Base-by-base conservation (phyloP, 768 basidiomycete species). In the Trichaptum fuscoviolaceum region DNA sequence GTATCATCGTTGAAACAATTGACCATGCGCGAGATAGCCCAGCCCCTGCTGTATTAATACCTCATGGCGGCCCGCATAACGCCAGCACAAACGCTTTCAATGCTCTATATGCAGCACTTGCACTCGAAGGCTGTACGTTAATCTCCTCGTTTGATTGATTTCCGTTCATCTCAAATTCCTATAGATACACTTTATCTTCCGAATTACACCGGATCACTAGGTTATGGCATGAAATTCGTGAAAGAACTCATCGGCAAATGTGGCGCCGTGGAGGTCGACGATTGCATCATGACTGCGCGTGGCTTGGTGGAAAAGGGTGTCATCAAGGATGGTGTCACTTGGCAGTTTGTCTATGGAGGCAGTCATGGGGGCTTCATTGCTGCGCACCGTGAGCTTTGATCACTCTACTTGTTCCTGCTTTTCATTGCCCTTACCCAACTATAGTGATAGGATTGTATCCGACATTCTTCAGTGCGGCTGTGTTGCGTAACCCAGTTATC, bases 361-460 rank as follows among this genome's bases (percentile, higher is more conserved):
- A 88, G 85, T 60, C 91, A 92, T 67, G 89, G 89, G 0, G 90
- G 90, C 1, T 91, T 88, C 72, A 77, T 90, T 17, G 68, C 82
- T 0, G 83, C 80, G 0, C 87, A 89, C 70, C 75, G 87, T 88
- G 70, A 69, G 86, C 78, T 24, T 25, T 64, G 8, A 35, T 64
- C 52, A n/a, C 24, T 67, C 34, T 7, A 18, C 20, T 20, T 42
- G 62, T 27, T 57, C n/a, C 17, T 15, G 27, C n/a, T 42, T 27
- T 58, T n/a, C n/a, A 25, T 65, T 57, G 34, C 18, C 1, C 25
- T 20, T 18, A 65, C 36, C 20, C 20, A 23, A 61, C 58, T 64
- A 60, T 57, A 90, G 88, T 92, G 12, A 84, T 89, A 20, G 86
- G 87, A 0, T 84, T 85, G 67, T 82, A 81, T 69, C 89, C 90